Base-by-base conservation (phyloP, 2,329 filamentous ascomycete species). In the Pyrenochaeta sp. region DNA sequence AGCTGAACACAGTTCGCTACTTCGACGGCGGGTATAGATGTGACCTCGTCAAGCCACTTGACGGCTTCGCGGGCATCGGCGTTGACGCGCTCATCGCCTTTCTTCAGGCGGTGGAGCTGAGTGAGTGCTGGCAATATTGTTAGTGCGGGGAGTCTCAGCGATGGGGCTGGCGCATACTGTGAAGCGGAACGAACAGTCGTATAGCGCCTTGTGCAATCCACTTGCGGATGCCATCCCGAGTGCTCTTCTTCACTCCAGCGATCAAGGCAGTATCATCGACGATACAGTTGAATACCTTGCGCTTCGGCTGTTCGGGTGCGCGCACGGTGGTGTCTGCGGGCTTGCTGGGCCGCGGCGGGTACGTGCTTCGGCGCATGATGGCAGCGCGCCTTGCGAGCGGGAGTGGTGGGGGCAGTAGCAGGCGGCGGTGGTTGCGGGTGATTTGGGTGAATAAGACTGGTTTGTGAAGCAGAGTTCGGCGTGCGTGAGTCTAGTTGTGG, bases 211-310 rank as follows among this genome's bases (percentile, higher is more conserved):
- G 80, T 57, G 78, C 76, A 39, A 83, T 77, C 82, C 82, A 84
- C 71, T 83, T 82, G 69, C 80, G 76, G 61, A 84, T 82, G 51
- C 82, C 82, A 66, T 84, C 82, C 62, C 81, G 76, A 54, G 82
- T 83, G 71, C 79, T 82, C 69, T 78, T 81, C 76, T 83, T 83
- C 48, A 82, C 80, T 56, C 82, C 82, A 40, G 81, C 81, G 54
- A 83, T 77, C 62, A 84, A 68, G 32, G 82, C 82, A 22, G 79
- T 81, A 64, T 84, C 82, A 67, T 84, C 82, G 63, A 83, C 80
- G 62, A 84, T 83, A 71, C 82, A 84, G 75, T 83, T 83, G 78
- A 84, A 83, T 56, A 83, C 68, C 74, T 83, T 83, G 64, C 81
- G 78, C 62, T 63, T 63, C 34, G 75, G 73, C 54, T 61, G 70